Evolutionary conservation across 75 land plant genomes (phyloP).

Genomic region (Chamaecyparis obtusa): DNA sequence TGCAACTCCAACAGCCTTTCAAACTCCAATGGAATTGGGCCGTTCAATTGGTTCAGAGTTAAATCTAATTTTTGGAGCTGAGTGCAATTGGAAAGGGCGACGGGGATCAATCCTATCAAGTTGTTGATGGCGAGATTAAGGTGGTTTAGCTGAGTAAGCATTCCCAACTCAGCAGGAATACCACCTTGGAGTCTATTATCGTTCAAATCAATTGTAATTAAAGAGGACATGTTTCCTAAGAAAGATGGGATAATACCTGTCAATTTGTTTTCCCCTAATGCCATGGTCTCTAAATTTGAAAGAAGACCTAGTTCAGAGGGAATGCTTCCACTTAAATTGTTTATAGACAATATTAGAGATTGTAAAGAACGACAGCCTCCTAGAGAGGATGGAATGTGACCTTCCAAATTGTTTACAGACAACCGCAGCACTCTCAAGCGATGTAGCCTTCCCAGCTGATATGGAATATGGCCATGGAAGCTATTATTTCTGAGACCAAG

Average conservation of each 20-base stretch:
- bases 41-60: background rate
- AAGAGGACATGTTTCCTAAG: too few relatives aligned
- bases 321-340: background rate
- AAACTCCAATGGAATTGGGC: background rate
- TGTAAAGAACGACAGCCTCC: background rate
- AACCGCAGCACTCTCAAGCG: background rate
- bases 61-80: background rate
- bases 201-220: too few relatives aligned
- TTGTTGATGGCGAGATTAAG: background rate
- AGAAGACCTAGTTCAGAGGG: background rate
- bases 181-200: too few relatives aligned
- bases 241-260: too few relatives aligned
- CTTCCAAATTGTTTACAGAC: constrained; percentile 24
- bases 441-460: too few relatives aligned
- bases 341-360: background rate
- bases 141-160: background rate
- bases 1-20: too few relatives aligned
- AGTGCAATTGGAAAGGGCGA: background rate
- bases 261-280: too few relatives aligned
- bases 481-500: too few relatives aligned
- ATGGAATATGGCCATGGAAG: too few relatives aligned
- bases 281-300: too few relatives aligned
- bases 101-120: background rate
- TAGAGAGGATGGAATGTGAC: constrained; percentile 22
- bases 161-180: background rate